A percentile compares a stretch with the other conserved stretches of the same genome.
Conservation (phyloP, 345 rosid genomes). For the Syzygium oleosum region DNA sequence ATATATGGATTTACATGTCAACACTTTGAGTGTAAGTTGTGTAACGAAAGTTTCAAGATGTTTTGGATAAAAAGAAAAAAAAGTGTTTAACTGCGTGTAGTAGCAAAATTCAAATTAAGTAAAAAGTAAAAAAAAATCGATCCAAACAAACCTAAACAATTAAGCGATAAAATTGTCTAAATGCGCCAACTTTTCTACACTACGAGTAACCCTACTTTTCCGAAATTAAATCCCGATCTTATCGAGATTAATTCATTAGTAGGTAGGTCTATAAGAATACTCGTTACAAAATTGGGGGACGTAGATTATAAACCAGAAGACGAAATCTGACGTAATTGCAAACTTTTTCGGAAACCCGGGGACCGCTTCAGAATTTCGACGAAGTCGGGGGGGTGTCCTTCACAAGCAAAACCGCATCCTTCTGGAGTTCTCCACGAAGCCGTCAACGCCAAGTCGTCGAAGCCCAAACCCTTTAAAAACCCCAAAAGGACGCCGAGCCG, state of each 20-base stretch:
- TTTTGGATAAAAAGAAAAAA: background rate
- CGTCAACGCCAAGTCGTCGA: background rate
- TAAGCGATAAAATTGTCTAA: background rate
- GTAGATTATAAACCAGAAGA: background rate
- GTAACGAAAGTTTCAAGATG: background rate
- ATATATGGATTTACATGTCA: background rate
- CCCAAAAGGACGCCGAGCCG: background rate
- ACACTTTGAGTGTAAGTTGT: background rate
- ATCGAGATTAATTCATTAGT: background rate
- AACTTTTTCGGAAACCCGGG: background rate
- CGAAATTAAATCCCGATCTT: background rate
- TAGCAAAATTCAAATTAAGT: background rate
- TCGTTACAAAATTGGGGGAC: background rate
- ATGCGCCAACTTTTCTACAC: background rate
- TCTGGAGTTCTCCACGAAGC: background rate
- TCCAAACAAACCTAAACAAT: background rate
- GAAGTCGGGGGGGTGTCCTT: background rate
- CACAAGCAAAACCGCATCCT: background rate
- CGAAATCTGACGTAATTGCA: background rate
- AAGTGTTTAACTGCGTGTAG: background rate
- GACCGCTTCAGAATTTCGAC: background rate
- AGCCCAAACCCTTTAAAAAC: background rate
- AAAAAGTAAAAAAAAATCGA: background rate
- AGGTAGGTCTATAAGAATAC: accelerated
- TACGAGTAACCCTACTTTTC: background rate